These are phyloP conservation scores for Phellopilus nigrolimitatus DNA, from an alignment of 1,284 basidiomycete species.

Conservation along the genomic window DNA sequence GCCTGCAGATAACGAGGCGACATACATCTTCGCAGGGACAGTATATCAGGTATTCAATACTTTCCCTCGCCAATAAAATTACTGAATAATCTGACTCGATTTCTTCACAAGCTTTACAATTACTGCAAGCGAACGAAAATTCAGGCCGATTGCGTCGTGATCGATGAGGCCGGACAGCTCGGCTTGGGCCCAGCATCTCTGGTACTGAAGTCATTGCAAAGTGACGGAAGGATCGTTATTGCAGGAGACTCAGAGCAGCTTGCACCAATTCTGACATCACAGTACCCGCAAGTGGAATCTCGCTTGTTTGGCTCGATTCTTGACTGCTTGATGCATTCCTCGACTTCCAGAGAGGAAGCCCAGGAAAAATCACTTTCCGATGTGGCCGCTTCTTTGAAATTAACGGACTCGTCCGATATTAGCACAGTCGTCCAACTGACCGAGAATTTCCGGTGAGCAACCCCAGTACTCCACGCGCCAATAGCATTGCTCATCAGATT, in stretches of 20 bases:
- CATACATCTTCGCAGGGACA: slow-evolving; percentile 42
- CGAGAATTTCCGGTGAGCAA: slow-evolving; percentile 40
- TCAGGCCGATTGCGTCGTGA: slow-evolving; percentile 38
- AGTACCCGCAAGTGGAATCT: slow-evolving; percentile 38
- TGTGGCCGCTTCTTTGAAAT: background rate
- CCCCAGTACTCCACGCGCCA: too few relatives aligned
- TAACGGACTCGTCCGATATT: slow-evolving; percentile 6
- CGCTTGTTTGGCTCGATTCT: slow-evolving; percentile 45
- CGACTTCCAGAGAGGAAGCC: slow-evolving; percentile 23
- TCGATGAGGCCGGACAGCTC: slow-evolving; percentile 48
- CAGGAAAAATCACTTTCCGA: background rate
- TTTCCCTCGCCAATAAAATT: background rate
- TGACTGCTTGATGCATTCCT: slow-evolving; percentile 38
- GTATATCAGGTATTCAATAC: slow-evolving; percentile 36
- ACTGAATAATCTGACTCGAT: background rate
- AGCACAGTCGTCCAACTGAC: slow-evolving; percentile 42
- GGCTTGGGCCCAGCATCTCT: slow-evolving; percentile 40
- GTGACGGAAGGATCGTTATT: slow-evolving; percentile 37
- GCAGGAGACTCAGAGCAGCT: slow-evolving; percentile 49
- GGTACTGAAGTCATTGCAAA: slow-evolving; percentile 37
- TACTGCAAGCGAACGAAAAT: slow-evolving; percentile 37
- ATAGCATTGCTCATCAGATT: background rate
- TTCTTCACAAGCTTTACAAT: slow-evolving; percentile 35
- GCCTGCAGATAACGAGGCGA: slow-evolving; percentile 27
- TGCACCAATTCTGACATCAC: slow-evolving; percentile 42